A percentile compares a stretch with the other conserved stretches of the same genome.
These are phyloP conservation scores for Scleroderma bovista DNA, from an alignment of 768 basidiomycete genomes.

Conservation along the genomic window DNA sequence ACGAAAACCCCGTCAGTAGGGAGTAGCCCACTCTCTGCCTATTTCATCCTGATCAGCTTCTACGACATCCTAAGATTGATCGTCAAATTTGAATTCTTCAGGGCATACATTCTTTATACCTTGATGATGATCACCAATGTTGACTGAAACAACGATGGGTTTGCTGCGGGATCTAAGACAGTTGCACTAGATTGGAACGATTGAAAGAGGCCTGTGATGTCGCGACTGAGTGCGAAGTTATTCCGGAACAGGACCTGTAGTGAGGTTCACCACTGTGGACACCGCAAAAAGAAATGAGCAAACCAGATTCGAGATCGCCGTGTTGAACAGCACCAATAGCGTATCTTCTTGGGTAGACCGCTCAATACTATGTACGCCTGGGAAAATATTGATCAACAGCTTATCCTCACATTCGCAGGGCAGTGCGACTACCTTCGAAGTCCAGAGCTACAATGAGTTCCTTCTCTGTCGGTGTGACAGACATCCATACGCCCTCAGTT, in stretches of 20 bases:
- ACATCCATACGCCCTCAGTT: slow-evolving; percentile 58
- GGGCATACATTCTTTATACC: slow-evolving; percentile 20
- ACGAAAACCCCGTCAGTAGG: neutral
- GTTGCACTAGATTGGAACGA: slow-evolving; percentile 57
- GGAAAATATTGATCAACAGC: neutral
- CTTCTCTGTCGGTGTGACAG: slow-evolving; percentile 48
- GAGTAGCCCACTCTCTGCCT: slow-evolving; percentile 42
- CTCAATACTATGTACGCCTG: slow-evolving; percentile 54
- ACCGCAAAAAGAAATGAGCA: slow-evolving; percentile 2
- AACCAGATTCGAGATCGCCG: slow-evolving; percentile 54
- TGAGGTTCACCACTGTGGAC: neutral
- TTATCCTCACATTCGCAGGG: neutral
- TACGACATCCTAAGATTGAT: slow-evolving; percentile 47
- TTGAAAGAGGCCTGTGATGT: slow-evolving; percentile 56
- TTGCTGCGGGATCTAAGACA: slow-evolving; percentile 51
- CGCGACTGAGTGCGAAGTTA: slow-evolving; percentile 57
- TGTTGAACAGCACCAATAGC: slow-evolving; percentile 53
- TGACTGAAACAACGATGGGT: slow-evolving; percentile 55
- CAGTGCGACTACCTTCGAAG: slow-evolving; percentile 41
- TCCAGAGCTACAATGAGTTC: slow-evolving; percentile 48
- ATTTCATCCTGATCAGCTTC: slow-evolving; percentile 58
- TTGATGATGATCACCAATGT: slow-evolving; percentile 61
- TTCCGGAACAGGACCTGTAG: slow-evolving; percentile 59
- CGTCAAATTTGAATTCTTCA: neutral
- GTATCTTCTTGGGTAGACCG: slow-evolving; percentile 54